Percentiles rank a stretch among this genome's conserved stretches.
Conservation (phyloP, 2,329 filamentous ascomycete genomes). For the Ophiocordyceps unilateralis region DNA sequence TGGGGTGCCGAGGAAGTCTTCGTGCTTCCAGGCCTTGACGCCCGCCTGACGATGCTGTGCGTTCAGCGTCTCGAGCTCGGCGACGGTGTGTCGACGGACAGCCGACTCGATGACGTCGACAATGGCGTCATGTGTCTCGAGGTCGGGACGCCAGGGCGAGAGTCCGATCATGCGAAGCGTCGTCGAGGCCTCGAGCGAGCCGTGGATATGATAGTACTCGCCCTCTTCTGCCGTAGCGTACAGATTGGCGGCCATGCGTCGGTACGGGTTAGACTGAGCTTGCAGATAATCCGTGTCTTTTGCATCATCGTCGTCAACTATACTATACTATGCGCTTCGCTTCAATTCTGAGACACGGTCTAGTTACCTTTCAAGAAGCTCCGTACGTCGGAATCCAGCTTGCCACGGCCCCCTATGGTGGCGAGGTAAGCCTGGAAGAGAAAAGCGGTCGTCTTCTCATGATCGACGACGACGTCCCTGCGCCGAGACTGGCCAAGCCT, state of each 20-base stretch:
- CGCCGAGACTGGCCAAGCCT: conserved; percentile 3
- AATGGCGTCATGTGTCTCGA: conserved; percentile 42
- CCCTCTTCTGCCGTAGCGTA: conserved; percentile 49
- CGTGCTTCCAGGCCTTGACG: conserved; percentile 38
- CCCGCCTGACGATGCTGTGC: conserved; percentile 39
- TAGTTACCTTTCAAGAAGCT: conserved; percentile 1
- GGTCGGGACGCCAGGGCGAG: conserved; percentile 39
- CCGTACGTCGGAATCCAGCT: conserved; percentile 16
- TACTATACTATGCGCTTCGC: too few relatives aligned
- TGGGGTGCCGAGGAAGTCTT: conserved; percentile 38
- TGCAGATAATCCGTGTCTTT: conserved; percentile 53
- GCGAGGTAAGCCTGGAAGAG: conserved; percentile 20
- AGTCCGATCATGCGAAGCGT: conserved; percentile 55
- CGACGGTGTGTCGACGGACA: conserved; percentile 33
- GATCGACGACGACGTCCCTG: conserved; percentile 12
- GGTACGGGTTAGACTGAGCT: conserved; percentile 55
- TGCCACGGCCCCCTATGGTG: conserved; percentile 19
- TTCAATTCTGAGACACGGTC: too few relatives aligned
- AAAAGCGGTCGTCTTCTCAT: conserved; percentile 25
- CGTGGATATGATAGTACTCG: conserved; percentile 62
- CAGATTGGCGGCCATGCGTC: conserved; percentile 55
- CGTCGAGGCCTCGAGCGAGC: conserved; percentile 53
- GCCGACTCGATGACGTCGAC: conserved; percentile 41
- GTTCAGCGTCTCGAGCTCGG: conserved; percentile 42
- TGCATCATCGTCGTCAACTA: background rate